Base-by-base conservation (phyloP, 148 eudicot species). In the Vaccinium vitisidaea region DNA sequence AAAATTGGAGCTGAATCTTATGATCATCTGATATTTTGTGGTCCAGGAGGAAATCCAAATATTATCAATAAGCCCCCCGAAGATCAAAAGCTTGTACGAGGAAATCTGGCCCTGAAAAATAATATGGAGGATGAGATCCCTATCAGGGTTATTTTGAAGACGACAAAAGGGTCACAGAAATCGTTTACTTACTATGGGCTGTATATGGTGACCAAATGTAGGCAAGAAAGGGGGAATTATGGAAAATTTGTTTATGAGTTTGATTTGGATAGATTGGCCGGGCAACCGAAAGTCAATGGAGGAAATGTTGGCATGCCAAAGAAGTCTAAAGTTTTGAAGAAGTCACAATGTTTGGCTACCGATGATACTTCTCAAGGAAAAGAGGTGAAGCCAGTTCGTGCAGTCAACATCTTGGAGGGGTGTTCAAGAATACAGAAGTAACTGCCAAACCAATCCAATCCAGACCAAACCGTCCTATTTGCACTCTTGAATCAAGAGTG, bases 131-230 rank as follows among this genome's bases (percentile, higher is more conserved):
- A 46, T 10, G 82, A 63, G 78, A 83, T 30, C n/a, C 90, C 88
- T 0, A 88, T 93, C 7, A 88, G 95, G 82, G 95, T 93, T 59
- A 88, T 92, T 46, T 82, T 90, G 36, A 82, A 25, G 21, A 30
- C 25, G n/a, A 16, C 0, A 82, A 15, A 5, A 65, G 36, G 14
- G 70, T 50, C 50, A 25, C 84, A 18, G 52, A 53, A 8, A 92
- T 88, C 63, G 46, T 90, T 0, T 92, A 93, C 67, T 91, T 95
- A 95, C 65, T 88, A 92, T 81, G 98, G 98, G 0, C 82, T 95
- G 65, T 95, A 91, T 80, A 58, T 23, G 16, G 94, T 93, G 49
- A 75, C 12, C 0, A 55, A 70, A 2, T 89, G 54, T 84, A 74
- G 69, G 85, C 81, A 81, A 82, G 88, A 84, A 85, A 87, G 74